Percentiles rank a stretch among this genome's conserved stretches.
Evolutionary conservation across 2,329 filamentous ascomycete species (phyloP).

Genomic region (Penicillium psychrosexuale): DNA sequence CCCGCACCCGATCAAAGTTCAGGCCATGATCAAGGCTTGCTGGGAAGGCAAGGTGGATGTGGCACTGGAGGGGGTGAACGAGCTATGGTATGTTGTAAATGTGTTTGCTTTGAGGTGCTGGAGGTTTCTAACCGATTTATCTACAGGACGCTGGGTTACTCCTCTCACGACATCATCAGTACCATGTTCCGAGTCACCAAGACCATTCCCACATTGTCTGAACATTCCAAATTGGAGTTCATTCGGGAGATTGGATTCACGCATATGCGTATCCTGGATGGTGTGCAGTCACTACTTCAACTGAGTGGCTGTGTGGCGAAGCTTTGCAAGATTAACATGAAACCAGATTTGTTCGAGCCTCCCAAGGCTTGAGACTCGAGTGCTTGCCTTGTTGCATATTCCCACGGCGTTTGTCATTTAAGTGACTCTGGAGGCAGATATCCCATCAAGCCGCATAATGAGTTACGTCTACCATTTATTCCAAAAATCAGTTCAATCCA

Average conservation of each 20-base stretch:
- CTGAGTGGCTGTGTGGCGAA: constrained; percentile 88
- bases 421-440: constrained; percentile 7
- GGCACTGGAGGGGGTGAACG: constrained; percentile 79
- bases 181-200: constrained; percentile 99
- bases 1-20: constrained; percentile 95
- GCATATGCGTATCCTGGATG: constrained; percentile 98
- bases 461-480: constrained; percentile 11
- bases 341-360: constrained; percentile 71
- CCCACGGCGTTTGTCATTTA: constrained; percentile 24
- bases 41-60: constrained; percentile 87
- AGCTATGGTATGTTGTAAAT: constrained; percentile 66
- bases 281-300: constrained; percentile 91
- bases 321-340: constrained; percentile 95
- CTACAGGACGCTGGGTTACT: constrained; percentile 78
- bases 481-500: not conserved
- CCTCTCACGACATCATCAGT: constrained; percentile 97
- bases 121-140: constrained; percentile 9
- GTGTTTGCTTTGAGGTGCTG: not conserved
- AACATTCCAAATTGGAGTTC: constrained; percentile 94
- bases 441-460: constrained; percentile 8
- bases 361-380: constrained; percentile 30
- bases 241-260: constrained; percentile 99
- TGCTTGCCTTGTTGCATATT: constrained; percentile 21
- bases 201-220: constrained; percentile 84
- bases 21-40: constrained; percentile 97